phyloP scores from a whole-genome alignment of 1,139 yeast species.

The Kodamaea derodonti region DNA sequence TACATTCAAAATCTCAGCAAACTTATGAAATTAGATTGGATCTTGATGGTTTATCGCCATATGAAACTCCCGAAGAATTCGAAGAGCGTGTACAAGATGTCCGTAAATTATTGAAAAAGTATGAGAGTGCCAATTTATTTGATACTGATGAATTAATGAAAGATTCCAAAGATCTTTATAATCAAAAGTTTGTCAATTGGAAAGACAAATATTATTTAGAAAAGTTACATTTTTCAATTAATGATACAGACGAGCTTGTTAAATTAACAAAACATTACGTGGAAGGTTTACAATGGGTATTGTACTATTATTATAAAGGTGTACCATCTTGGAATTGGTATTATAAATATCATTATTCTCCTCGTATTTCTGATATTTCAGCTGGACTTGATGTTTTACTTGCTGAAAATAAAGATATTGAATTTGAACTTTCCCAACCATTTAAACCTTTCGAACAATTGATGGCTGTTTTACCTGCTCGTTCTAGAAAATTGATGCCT shows the following conservation, averaged over 20 bases:
- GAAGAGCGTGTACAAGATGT: conserved; percentile 44
- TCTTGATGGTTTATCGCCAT: conserved; percentile 66
- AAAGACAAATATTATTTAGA: conserved; percentile 76
- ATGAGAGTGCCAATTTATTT: conserved; percentile 67
- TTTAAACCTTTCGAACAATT: conserved; percentile 93
- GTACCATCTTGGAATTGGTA: conserved; percentile 96
- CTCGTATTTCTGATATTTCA: conserved; percentile 82
- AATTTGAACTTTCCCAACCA: conserved; percentile 70
- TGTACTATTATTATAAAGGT: conserved; percentile 84
- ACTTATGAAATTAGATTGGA: conserved; percentile 60
- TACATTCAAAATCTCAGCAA: conserved; percentile 56
- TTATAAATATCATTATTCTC: conserved; percentile 83
- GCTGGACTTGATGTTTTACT: conserved; percentile 59
- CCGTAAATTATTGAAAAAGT: conserved; percentile 52
- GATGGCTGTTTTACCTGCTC: conserved; percentile 96
- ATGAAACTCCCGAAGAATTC: conserved; percentile 62
- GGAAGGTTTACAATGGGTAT: conserved; percentile 95
- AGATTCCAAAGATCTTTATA: conserved; percentile 61
- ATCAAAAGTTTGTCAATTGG: conserved; percentile 75
- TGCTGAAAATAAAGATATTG: conserved; percentile 36
- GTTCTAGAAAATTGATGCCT: conserved; percentile 83
- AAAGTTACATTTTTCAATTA: conserved; percentile 66
- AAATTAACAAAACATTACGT: conserved; percentile 77
- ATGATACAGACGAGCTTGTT: conserved; percentile 52
- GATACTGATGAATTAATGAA: conserved; percentile 61